Evolutionary conservation across 2,329 filamentous ascomycete species (phyloP).

Genomic region (Huntiella moniliformis): DNA sequence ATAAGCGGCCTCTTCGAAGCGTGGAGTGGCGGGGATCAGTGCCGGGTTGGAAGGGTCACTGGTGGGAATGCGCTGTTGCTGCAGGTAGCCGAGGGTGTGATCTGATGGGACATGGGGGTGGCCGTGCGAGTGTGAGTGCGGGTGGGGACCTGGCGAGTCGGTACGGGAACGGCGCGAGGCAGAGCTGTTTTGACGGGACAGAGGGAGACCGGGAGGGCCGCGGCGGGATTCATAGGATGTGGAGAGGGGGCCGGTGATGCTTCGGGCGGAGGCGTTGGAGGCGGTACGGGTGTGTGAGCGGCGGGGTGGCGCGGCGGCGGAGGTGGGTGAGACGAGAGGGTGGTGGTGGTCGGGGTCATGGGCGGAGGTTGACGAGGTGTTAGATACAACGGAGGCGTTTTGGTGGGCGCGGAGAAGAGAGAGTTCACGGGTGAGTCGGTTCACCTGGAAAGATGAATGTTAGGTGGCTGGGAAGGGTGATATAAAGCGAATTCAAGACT

Average conservation of each 20-base stretch:
- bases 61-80: constrained; percentile 25
- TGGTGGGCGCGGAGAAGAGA: constrained; percentile 57
- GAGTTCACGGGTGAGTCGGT: constrained; percentile 79
- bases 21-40: constrained; percentile 35
- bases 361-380: constrained; percentile 42
- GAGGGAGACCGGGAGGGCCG: constrained; percentile 24
- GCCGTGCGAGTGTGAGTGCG: background rate
- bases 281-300: constrained; percentile 39
- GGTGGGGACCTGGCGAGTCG: constrained; percentile 23
- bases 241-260: constrained; percentile 26
- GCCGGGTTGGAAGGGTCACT: constrained; percentile 28
- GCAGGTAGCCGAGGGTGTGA: constrained; percentile 29
- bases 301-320: constrained; percentile 18
- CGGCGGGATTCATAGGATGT: constrained; percentile 20
- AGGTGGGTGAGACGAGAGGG: constrained; percentile 31
- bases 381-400: constrained; percentile 47
- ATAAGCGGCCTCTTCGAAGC: constrained; percentile 44
- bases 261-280: constrained; percentile 35
- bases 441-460: constrained; percentile 39
- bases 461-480: background rate
- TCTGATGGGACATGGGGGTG: constrained; percentile 3
- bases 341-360: constrained; percentile 33
- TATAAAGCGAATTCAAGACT: constrained; percentile 16
- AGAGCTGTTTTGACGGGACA: constrained; percentile 36
- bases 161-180: constrained; percentile 34